phyloP scores from a whole-genome alignment of 176 grass and related monocot genomes.

The Carex kokanica region DNA sequence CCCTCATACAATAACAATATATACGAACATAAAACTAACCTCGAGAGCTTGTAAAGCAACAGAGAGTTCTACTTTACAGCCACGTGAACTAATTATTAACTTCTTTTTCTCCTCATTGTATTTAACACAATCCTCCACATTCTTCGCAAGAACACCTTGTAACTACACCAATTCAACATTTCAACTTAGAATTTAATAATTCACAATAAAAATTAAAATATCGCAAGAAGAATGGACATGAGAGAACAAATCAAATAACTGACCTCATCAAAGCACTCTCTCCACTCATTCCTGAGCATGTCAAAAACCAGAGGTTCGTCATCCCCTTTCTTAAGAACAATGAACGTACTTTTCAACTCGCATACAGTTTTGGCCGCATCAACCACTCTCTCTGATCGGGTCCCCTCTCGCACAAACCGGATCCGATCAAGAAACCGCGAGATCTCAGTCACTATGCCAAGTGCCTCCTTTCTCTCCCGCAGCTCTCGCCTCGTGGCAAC shows the following conservation, averaged over 20 bases:
- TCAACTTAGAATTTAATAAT: slow-evolving; percentile 24
- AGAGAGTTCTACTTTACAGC: slow-evolving; percentile 40
- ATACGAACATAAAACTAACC: slow-evolving; percentile 42
- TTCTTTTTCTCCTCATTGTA: slow-evolving; percentile 53
- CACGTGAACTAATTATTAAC: slow-evolving; percentile 44
- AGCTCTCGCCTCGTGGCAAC: slow-evolving; percentile 48
- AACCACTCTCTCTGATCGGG: slow-evolving; percentile 39
- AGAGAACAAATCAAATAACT: slow-evolving; percentile 1
- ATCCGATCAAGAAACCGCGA: slow-evolving; percentile 47
- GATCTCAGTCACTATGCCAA: slow-evolving; percentile 43
- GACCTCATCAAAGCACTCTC: slow-evolving; percentile 72
- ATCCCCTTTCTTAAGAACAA: slow-evolving; percentile 15
- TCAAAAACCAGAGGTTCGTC: slow-evolving; percentile 63
- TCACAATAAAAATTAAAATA: slow-evolving; percentile 27
- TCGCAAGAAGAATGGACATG: neutral
- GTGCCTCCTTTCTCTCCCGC: slow-evolving; percentile 60
- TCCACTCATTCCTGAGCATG: slow-evolving; percentile 65
- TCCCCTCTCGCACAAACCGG: slow-evolving; percentile 46
- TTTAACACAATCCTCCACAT: slow-evolving; percentile 45
- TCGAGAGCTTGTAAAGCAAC: slow-evolving; percentile 63
- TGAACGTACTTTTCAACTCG: slow-evolving; percentile 45
- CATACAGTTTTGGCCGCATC: slow-evolving; percentile 39
- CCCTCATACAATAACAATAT: slow-evolving; percentile 15
- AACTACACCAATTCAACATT: slow-evolving; percentile 38
- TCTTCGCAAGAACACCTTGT: slow-evolving; percentile 59